Base-by-base conservation (phyloP, 179 eudicot genomes). In the Beta corolliflora region DNA sequence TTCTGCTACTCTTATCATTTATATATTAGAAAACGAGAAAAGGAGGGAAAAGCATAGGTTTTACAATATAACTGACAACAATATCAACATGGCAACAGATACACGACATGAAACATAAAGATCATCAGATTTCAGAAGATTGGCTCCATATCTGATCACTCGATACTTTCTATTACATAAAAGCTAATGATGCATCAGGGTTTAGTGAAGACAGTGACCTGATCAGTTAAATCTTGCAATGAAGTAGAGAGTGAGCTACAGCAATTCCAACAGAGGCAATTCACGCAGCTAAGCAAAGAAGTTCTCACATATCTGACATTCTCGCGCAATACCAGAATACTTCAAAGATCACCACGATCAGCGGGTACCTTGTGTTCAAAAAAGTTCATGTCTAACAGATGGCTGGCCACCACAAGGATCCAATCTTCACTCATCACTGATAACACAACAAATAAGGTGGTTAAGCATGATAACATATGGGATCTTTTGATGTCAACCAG, bases 401-500 rank as follows among this genome's bases (percentile, higher is more conserved):
- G 23, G 56, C 56, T 31, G 50, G 29, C 31, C 53, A 69, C 65
- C 50, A 18, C 41, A 44, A 53, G 61, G 78, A 56, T 63, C 48
- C 53, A 10, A 15, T 66, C 52, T 59, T 83, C 79, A 83, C 44
- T 70, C 76, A 1, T 83, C 79, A 74, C 85, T 83, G 85, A 66
- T 44, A 74, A 73, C 60, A 79, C 15, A 79, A 65, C 15, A 74
- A 29, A 3, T 73, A 25, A 36, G 16, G 19, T 53, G n/a, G 77
- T 56, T 48, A 54, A 58, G 69, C 11, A 66, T 18, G 60, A 21
- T 58, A 36, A 58, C 56, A 73, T 73, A 65, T 11, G 13, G 12
- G 25, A 18, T 45, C 15, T 9, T n/a, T 60, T n/a, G 23, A 53
- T 69, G 73, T 19, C 53, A 69, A 29, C 15, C 12, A 44, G 19